These are phyloP conservation scores for Amoebophrya sp. DNA, from an alignment of 169 alveolate species.

Conservation along the genomic window DNA sequence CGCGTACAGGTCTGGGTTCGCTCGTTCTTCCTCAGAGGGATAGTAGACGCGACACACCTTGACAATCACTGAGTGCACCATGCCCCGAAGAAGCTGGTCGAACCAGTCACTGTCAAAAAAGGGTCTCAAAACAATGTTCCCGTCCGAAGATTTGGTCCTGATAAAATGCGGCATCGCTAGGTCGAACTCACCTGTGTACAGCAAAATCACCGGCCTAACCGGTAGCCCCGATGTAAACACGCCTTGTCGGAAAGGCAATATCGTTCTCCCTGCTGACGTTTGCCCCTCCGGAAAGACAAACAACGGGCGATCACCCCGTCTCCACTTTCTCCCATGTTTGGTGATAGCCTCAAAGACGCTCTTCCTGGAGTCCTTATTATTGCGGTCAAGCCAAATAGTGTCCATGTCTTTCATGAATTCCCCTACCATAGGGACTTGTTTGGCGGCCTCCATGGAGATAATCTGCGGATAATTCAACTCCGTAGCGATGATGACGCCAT, in stretches of 20 bases:
- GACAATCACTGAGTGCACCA: background rate
- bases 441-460: background rate
- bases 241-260: background rate
- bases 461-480: background rate
- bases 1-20: background rate
- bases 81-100: background rate
- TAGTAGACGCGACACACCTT: slow-evolving; percentile 20
- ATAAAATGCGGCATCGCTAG: background rate
- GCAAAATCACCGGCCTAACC: background rate
- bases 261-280: background rate
- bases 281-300: background rate
- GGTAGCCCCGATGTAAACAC: background rate
- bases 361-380: background rate
- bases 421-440: background rate
- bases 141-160: background rate
- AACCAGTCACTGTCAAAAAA: background rate
- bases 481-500: background rate
- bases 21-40: background rate
- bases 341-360: background rate
- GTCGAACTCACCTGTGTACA: background rate
- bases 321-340: background rate
- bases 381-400: background rate
- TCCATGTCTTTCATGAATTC: slow-evolving; percentile 2
- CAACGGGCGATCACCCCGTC: background rate
- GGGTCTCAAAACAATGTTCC: background rate